A percentile compares a stretch with the other conserved stretches of the same genome.
Evolutionary conservation across 2,329 filamentous ascomycete genomes (phyloP).

Genomic region (Trichoderma gracile): DNA sequence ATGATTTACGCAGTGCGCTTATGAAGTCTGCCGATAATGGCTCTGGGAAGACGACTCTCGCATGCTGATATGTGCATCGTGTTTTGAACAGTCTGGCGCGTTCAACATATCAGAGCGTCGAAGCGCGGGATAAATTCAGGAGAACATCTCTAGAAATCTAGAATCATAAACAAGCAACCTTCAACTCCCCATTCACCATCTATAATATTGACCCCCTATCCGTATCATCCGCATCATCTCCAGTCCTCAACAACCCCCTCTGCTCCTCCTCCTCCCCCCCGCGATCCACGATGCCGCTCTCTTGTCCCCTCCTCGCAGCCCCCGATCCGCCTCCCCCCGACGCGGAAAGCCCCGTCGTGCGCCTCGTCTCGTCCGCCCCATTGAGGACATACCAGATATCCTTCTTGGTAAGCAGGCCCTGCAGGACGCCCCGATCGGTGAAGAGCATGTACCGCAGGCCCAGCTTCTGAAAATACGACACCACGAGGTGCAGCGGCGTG

Average conservation of each 20-base stretch:
- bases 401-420: constrained; percentile 92
- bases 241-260: constrained; percentile 44
- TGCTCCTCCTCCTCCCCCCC: constrained; percentile 46
- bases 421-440: constrained; percentile 74
- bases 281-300: constrained; percentile 39
- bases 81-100: too few relatives aligned
- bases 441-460: constrained; percentile 90
- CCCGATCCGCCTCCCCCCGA: constrained; percentile 12
- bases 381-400: constrained; percentile 94
- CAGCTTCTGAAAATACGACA: constrained; percentile 92
- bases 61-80: neutral
- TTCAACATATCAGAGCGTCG: neutral
- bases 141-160: neutral
- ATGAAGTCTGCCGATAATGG: neutral
- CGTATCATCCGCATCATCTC: constrained; percentile 38
- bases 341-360: constrained; percentile 38
- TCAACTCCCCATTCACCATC: constrained; percentile 17
- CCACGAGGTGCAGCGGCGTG: constrained; percentile 77
- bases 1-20: constrained; percentile 16
- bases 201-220: constrained; percentile 34
- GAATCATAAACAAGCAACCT: neutral
- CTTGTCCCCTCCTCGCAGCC: constrained; percentile 30
- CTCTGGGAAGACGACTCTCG: neutral
- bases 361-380: constrained; percentile 65
- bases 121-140: neutral